A percentile compares a stretch with the other conserved stretches of the same genome.
These are phyloP conservation scores for Pichia sorboxylosa DNA, from an alignment of 1,139 yeast species.

Conservation along the genomic window DNA sequence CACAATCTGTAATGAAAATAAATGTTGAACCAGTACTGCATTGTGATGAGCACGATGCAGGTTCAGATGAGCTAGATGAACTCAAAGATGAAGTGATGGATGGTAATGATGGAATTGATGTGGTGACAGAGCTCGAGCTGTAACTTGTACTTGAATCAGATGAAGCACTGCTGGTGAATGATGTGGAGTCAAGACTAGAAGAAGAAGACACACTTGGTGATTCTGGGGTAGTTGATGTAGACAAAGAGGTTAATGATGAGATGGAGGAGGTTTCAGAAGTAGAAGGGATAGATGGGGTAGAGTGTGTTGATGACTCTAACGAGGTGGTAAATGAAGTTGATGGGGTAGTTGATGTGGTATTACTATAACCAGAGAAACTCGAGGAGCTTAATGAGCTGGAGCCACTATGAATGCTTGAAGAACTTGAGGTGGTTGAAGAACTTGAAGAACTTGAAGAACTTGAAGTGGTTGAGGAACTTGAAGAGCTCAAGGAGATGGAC, in stretches of 20 bases:
- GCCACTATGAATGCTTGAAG: too few species aligned
- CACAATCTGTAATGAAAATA: slow-evolving; percentile 6
- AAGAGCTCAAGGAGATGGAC: slow-evolving; percentile 1
- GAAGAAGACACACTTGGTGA: not conserved
- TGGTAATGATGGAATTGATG: slow-evolving; percentile 1
- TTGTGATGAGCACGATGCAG: slow-evolving; percentile 1
- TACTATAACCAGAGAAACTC: too few species aligned
- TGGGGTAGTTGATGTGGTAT: not conserved
- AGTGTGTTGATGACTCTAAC: slow-evolving; percentile 1
- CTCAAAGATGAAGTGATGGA: slow-evolving; percentile 1
- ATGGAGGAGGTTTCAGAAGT: too few species aligned
- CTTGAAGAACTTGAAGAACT: too few species aligned
- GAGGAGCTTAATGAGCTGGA: too few species aligned
- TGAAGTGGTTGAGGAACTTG: not conserved
- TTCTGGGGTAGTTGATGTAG: not conserved
- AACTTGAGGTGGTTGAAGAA: too few species aligned
- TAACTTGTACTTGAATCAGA: not conserved
- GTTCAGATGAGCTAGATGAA: slow-evolving; percentile 2
- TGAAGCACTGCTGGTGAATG: too few species aligned
- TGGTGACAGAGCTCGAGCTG: not conserved
- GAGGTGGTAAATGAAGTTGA: slow-evolving; percentile 1
- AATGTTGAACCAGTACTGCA: not conserved
- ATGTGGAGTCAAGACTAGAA: not conserved
- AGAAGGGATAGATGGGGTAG: too few species aligned
- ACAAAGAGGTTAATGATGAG: too few species aligned